Evolutionary conservation across 2,329 filamentous ascomycete species (phyloP).

Genomic region (Talaromyces sp.): DNA sequence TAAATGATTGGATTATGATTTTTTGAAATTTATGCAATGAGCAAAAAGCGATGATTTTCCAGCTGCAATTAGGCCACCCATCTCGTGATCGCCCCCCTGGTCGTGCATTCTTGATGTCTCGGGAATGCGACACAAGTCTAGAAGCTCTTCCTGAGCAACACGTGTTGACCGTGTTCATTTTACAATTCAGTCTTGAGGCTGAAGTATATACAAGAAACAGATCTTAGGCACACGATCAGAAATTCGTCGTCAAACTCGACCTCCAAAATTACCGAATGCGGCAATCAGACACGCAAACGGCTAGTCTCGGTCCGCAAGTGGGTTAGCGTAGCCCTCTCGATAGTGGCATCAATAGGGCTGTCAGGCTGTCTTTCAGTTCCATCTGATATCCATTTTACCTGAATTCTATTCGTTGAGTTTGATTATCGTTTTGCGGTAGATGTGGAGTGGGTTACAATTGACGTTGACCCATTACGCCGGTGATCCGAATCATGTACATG

Average conservation of each 20-base stretch:
- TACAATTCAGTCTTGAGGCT: neutral
- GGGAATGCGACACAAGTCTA: slow-evolving; percentile 2
- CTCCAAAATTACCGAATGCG: slow-evolving; percentile 14
- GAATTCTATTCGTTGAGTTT: neutral
- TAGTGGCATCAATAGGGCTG: neutral
- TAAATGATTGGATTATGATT: neutral
- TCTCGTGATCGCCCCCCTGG: neutral
- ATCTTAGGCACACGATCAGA: neutral
- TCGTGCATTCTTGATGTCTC: slow-evolving; percentile 2
- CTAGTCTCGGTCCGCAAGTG: neutral
- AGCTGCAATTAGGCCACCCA: too few relatives aligned
- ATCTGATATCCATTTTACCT: neutral
- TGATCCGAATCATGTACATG: neutral
- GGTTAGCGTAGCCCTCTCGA: slow-evolving; percentile 1
- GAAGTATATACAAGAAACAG: neutral
- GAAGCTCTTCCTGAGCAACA: neutral
- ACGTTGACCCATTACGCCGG: neutral
- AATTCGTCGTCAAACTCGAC: neutral
- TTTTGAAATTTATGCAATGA: neutral
- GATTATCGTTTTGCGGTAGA: too few relatives aligned
- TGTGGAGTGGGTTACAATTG: slow-evolving; percentile 1
- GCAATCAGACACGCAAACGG: slow-evolving; percentile 13
- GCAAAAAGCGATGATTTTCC: neutral
- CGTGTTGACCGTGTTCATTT: neutral
- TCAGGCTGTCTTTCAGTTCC: neutral